Evolutionary conservation across 2,329 filamentous ascomycete genomes (phyloP), one percentile per base, ranked within the genome.

Genomic region (Verticillium alfalfae): DNA sequence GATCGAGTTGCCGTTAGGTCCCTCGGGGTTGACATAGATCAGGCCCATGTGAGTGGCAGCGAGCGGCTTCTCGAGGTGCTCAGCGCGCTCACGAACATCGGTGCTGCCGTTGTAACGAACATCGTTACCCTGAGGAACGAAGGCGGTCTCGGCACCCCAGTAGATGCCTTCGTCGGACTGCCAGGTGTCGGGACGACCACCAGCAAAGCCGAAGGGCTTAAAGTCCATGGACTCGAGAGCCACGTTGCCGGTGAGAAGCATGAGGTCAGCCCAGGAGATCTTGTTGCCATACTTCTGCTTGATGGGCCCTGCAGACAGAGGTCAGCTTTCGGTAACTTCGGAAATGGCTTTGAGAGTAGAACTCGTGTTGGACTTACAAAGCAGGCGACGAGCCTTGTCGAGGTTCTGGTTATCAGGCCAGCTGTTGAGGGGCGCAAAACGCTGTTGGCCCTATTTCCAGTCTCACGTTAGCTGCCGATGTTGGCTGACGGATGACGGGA

Each of bases 201-300:
- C 88, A 41, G 87, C 86, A 67, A 92, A 92, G 64, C 90, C 90
- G 65, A 89, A 87, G 37, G 89, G 87, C 77, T 87, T 84, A 76
- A 89, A 84, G 64, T 88, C 90, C 88, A 91, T 92, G 64, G 84
- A 86, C 77, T 93, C 90, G 65, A 93, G 81, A 54, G 89, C 89
- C 13, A 92, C 89, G 71, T 92, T 92, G 66, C 90, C 90, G 34
- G 88, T 84, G 60, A 92, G 82, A 59, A 92, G 80, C 59, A 89
- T 73, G 63, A 93, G 76, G 71, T 93, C 90, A 31, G 89, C 87
- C 90, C 90, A 93, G 0, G 90, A 92, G 75, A 93, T 89, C 81
- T 90, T 91, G 81, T 86, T 86, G 73, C 90, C 90, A 67, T 93
- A 93, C 82, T 93, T 93, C 69, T 91, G 89, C 84, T 93, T 93